Evolutionary conservation across 805 yeast species (phyloP).

Genomic region (Jamesozyma lodderae): DNA sequence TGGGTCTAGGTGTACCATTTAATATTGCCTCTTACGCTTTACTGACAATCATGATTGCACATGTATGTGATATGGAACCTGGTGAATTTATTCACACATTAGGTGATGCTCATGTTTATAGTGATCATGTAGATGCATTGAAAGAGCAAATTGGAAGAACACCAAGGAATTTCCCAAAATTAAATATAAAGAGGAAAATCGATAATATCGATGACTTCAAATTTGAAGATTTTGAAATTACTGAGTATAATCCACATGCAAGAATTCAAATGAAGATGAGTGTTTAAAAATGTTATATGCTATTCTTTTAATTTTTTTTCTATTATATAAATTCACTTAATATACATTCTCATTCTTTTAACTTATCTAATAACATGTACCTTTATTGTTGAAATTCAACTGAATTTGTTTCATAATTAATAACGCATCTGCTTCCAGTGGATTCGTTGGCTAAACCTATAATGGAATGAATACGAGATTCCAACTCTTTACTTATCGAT

Average conservation of each 20-base stretch:
- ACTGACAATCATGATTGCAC: slow-evolving; percentile 89
- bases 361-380: neutral
- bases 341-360: neutral
- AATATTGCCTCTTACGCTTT: slow-evolving; percentile 95
- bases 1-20: slow-evolving; percentile 99
- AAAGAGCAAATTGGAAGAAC: slow-evolving; percentile 65
- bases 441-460: slow-evolving; percentile 32
- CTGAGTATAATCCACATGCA: slow-evolving; percentile 70
- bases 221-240: slow-evolving; percentile 79
- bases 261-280: slow-evolving; percentile 96
- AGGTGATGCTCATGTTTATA: slow-evolving; percentile 95
- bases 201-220: slow-evolving; percentile 75
- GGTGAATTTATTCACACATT: slow-evolving; percentile 92
- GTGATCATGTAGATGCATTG: slow-evolving; percentile 87
- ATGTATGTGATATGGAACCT: slow-evolving; percentile 87
- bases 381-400: slow-evolving; percentile 17
- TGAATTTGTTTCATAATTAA: slow-evolving; percentile 32
- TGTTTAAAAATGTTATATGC: slow-evolving; percentile 40
- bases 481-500: slow-evolving; percentile 15
- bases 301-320: neutral
- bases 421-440: slow-evolving; percentile 29
- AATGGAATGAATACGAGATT: slow-evolving; percentile 27
- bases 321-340: neutral
- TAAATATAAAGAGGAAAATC: slow-evolving; percentile 60
- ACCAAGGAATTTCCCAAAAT: slow-evolving; percentile 75